Conservation (phyloP, 306 rosid genomes). For the Vigna mungo region DNA sequence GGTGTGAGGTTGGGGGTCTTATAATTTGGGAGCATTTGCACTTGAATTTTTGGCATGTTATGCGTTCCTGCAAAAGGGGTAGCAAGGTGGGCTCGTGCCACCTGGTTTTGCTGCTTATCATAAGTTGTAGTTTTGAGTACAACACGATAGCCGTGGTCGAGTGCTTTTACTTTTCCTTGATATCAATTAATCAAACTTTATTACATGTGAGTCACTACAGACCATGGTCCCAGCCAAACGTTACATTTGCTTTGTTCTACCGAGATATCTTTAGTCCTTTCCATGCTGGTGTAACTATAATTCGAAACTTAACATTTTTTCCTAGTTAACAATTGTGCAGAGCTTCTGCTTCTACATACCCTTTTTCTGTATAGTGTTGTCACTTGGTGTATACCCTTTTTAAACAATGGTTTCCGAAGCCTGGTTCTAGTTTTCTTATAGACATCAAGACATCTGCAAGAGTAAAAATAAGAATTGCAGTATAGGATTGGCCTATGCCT, state of each 20-base stretch:
- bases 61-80: constrained; percentile 54
- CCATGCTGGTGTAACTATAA: constrained; percentile 36
- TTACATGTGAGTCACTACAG: constrained; percentile 60
- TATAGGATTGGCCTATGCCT: constrained; percentile 33
- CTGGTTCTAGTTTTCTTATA: background rate
- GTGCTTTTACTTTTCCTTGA: constrained; percentile 50
- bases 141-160: constrained; percentile 45
- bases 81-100: constrained; percentile 59
- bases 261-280: constrained; percentile 35
- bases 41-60: constrained; percentile 61
- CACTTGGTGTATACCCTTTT: background rate
- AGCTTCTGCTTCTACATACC: constrained; percentile 22
- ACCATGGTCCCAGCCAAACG: constrained; percentile 54
- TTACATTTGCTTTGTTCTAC: constrained; percentile 51
- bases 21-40: constrained; percentile 48
- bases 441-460: too few relatives aligned
- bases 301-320: constrained; percentile 29
- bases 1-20: constrained; percentile 40
- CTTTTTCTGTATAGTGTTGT: constrained; percentile 20
- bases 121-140: constrained; percentile 56
- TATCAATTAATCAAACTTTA: constrained; percentile 57
- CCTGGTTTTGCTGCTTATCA: constrained; percentile 65
- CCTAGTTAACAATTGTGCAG: background rate
- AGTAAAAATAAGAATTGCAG: constrained; percentile 25
- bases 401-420: background rate